Percentiles rank a stretch among this genome's conserved stretches.
These are phyloP conservation scores for Botrytis pseudocinerea DNA, from an alignment of 2,329 filamentous ascomycete genomes.

Conservation along the genomic window DNA sequence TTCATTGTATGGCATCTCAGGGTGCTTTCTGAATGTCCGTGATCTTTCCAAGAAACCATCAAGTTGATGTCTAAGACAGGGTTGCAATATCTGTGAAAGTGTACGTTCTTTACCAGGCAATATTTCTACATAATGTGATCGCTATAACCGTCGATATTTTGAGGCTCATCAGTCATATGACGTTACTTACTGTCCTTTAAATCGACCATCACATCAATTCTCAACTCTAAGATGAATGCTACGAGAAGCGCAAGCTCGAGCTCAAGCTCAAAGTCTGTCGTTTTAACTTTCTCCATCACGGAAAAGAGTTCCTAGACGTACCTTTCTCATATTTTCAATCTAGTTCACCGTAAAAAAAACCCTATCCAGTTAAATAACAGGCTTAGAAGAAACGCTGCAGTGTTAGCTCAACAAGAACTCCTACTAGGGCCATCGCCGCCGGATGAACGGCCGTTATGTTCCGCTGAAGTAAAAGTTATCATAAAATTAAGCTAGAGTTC, in stretches of 20 bases:
- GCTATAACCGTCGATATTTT: neutral
- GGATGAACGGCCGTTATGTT: neutral
- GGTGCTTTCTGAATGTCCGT: neutral
- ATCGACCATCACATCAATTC: neutral
- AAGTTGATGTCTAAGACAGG: neutral
- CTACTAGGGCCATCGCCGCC: neutral
- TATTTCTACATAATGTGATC: neutral
- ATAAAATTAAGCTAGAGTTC: neutral
- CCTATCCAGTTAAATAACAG: neutral
- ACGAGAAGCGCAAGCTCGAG: neutral
- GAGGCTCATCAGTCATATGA: neutral
- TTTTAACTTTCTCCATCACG: neutral
- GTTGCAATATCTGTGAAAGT: neutral
- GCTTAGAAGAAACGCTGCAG: neutral
- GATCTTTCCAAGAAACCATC: neutral
- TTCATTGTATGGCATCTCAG: neutral
- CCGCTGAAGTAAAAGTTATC: neutral
- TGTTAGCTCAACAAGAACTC: neutral
- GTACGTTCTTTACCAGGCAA: neutral
- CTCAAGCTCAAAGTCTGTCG: neutral
- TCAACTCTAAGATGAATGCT: neutral
- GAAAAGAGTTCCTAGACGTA: neutral
- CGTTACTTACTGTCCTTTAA: neutral
- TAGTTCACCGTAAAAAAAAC: neutral
- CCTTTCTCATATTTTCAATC: neutral